Percentiles rank a stretch among this genome's conserved stretches.
These are phyloP conservation scores for Colletotrichum cordylinicola DNA, from an alignment of 2,329 filamentous ascomycete genomes.

Conservation along the genomic window DNA sequence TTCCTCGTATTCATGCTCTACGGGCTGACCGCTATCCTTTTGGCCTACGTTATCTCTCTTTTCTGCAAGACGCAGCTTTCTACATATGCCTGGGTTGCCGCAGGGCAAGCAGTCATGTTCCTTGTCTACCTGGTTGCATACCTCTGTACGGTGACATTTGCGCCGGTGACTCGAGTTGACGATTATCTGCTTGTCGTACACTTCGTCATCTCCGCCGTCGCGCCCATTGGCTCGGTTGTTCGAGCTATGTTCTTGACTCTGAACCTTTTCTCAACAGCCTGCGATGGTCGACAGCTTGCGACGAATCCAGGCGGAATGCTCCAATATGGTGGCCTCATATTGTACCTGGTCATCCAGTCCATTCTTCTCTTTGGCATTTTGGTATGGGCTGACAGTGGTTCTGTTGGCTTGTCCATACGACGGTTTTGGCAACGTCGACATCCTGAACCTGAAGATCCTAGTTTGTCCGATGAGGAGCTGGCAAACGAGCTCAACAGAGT, in stretches of 20 bases:
- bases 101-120: slow-evolving; percentile 75
- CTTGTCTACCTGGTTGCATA: slow-evolving; percentile 76
- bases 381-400: slow-evolving; percentile 82
- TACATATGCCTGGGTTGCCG: slow-evolving; percentile 83
- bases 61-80: slow-evolving; percentile 81
- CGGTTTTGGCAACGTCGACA: slow-evolving; percentile 25
- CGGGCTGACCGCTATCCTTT: slow-evolving; percentile 76
- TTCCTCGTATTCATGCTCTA: slow-evolving; percentile 71
- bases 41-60: slow-evolving; percentile 83
- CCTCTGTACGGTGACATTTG: slow-evolving; percentile 66
- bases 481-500: slow-evolving; percentile 69
- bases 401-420: slow-evolving; percentile 60
- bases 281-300: slow-evolving; percentile 67
- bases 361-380: slow-evolving; percentile 74
- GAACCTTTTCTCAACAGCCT: slow-evolving; percentile 85
- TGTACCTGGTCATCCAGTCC: slow-evolving; percentile 81
- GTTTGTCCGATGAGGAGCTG: slow-evolving; percentile 62
- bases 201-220: slow-evolving; percentile 75
- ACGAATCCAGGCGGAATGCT: slow-evolving; percentile 73
- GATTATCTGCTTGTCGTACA: slow-evolving; percentile 71
- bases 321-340: slow-evolving; percentile 82
- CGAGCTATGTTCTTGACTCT: slow-evolving; percentile 77
- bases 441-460: slow-evolving; percentile 18
- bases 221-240: slow-evolving; percentile 78
- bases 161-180: slow-evolving; percentile 73